Base-by-base conservation (phyloP, 768 basidiomycete species). In the Calocera viscosa region DNA sequence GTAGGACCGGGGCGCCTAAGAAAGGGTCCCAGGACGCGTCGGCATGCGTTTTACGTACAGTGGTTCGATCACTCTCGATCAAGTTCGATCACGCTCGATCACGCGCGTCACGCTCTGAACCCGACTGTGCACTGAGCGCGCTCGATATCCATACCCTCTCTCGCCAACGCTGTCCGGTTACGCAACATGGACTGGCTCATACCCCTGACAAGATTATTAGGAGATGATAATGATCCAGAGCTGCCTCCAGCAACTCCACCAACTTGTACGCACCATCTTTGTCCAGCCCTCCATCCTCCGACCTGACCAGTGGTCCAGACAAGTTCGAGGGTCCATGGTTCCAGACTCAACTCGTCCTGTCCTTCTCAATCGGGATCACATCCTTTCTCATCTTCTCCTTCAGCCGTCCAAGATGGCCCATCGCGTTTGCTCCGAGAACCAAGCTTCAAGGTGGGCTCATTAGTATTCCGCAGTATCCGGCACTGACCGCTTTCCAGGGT, bases 291-390 rank as follows among this genome's bases (percentile, higher is more conserved):
- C 24, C 30, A 2, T 26, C 16, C 14, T 11, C 26, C 7, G 2
- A 7, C 26, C 53, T 28, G 14, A 60, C 53, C 14, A 49, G 49
- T 19, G 16, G 2, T 60, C 53, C 47, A 91, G 89, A 81, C 70
- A 89, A 83, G 73, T 93, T 90, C 74, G 87, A 90, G 73, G 94
- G 95, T 0, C 93, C 94, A 35, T 98, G 96, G 96, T 89, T 99
- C 76, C 85, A 86, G 24, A 96, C 94, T 1, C 95, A 98, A 75
- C 79, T 95, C 19, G 76, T 82, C 1, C 84, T 98, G 34, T 90
- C 95, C 2, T 79, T 83, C 14, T 76, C 82, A 19, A 85, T 99
- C 67, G 95, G 96, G 1, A 43, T 93, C 1, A 75, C 80, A 2
- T 89, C 90, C 0, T 93, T 97, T 77, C 73, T 96, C 17, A 73